Conservation (phyloP, 345 rosid species). For the Gossypium raimondii region DNA sequence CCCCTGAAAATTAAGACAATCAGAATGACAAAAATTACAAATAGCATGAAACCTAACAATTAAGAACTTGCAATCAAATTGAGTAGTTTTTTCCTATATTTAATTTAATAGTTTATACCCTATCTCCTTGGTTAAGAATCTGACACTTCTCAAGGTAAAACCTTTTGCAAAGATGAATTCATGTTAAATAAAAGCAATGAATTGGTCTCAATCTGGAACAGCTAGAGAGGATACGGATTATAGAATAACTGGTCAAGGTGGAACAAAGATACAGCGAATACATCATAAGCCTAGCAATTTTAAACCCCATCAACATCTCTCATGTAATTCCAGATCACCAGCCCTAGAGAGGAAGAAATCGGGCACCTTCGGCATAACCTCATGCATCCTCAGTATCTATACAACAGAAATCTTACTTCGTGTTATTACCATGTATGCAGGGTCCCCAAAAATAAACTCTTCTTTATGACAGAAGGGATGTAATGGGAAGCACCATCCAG, state of each 20-base stretch:
- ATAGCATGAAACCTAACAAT: neutral
- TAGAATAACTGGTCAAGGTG: neutral
- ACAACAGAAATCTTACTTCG: neutral
- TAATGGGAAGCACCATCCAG: neutral
- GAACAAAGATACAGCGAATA: neutral
- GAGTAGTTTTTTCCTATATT: neutral
- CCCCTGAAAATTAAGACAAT: conserved; percentile 22
- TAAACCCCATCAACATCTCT: neutral
- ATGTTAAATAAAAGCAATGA: neutral
- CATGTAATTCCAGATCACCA: neutral
- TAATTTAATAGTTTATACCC: neutral
- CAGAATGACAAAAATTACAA: neutral
- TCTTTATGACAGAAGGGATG: neutral
- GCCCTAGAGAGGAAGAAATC: neutral
- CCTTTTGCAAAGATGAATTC: neutral
- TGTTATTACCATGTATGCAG: neutral
- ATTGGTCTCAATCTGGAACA: neutral
- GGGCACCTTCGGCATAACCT: neutral
- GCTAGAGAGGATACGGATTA: neutral
- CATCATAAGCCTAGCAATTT: neutral
- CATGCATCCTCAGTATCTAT: too few species aligned
- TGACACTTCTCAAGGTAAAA: too few species aligned
- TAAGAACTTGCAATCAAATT: neutral
- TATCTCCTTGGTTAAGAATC: neutral
- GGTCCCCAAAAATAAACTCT: neutral